A percentile compares a stretch with the other conserved stretches of the same genome.
phyloP scores from a whole-genome alignment of 75 land plant genomes.

The Picea sitchensis region DNA sequence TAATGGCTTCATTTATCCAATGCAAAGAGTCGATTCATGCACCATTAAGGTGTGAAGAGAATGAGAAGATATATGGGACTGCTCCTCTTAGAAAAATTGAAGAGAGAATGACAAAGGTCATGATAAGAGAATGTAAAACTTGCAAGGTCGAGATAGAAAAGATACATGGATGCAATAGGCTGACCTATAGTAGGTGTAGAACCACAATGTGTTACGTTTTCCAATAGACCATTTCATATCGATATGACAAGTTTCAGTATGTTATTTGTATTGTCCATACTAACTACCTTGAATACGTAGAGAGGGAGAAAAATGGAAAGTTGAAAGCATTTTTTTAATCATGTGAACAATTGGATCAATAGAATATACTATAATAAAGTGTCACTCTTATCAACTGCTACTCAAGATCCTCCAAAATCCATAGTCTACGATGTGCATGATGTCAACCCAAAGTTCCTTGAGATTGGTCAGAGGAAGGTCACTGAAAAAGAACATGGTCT shows the following conservation, averaged over 20 bases:
- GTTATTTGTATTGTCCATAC: slow-evolving; percentile 81
- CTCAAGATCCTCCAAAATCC: slow-evolving; percentile 73
- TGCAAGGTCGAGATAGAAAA: too few species aligned
- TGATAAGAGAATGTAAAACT: too few species aligned
- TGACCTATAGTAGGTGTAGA: too few species aligned
- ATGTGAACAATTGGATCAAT: slow-evolving; percentile 70
- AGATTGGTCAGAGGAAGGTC: slow-evolving; percentile 53
- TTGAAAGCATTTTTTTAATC: slow-evolving; percentile 51
- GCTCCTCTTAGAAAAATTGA: too few species aligned
- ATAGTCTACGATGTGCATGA: slow-evolving; percentile 88
- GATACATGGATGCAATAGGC: too few species aligned
- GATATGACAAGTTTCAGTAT: not conserved
- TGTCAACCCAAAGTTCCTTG: slow-evolving; percentile 80
- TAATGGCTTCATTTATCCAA: too few species aligned
- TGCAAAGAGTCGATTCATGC: too few species aligned
- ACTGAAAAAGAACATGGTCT: slow-evolving; percentile 37
- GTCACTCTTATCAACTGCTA: slow-evolving; percentile 75
- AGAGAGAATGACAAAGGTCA: too few species aligned
- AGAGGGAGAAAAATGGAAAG: slow-evolving; percentile 67
- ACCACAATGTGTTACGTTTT: too few species aligned
- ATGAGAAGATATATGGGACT: too few species aligned
- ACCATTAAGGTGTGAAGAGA: too few species aligned
- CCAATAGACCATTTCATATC: too few species aligned
- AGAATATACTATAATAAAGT: slow-evolving; percentile 78
- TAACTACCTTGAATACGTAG: slow-evolving; percentile 82